Base-by-base conservation (phyloP, 352 stramenopile genomes). In the Saprolegnia diclina region DNA sequence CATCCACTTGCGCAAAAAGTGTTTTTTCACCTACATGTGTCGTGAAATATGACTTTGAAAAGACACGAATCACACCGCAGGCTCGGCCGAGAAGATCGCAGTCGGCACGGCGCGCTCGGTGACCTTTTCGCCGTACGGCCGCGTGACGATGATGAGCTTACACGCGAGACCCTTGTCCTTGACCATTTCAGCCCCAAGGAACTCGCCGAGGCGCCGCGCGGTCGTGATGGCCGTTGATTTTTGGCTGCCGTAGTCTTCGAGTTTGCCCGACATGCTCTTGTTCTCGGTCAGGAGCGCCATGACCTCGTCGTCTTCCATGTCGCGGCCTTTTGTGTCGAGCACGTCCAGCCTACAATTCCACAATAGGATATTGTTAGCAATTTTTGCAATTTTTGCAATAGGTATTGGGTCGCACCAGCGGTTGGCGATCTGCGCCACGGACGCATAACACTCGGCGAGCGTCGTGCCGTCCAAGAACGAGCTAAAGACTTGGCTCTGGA, bases 281-380 rank as follows among this genome's bases (percentile, higher is more conserved):
- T 98, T 98, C 74, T 99, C 97, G n/a, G 91, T 98, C 80, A 99
- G 98, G 5, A 99, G 81, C 59, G 97, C 90, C 62, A 99, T 80
- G 7, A 99, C 79, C 75, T 99, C 97, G 59, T 98, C 95, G 46
- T 98, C 91, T 62, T 98, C 91, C 71, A 99, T 89, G 38, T 87
- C 91, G 52, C 92, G 91, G 44, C 96, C 97, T 54, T 87, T 79
- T 21, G 90, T 97, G 74, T 99, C 96, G 44, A 99, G 89, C 53
- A 99, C 94, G 79, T 99, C 97, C 57, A 99, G 89, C 97, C 57
- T 66, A 55, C 42, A n/a, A 14, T 48, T n/a, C 3, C 38, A 45
- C 14, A 45, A 45, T 16, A 14, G 7, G 38, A 7, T 14, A 14
- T n/a, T n/a, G n/a, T n/a, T n/a, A n/a, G n/a, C n/a, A n/a, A 35